phyloP scores from a whole-genome alignment of 1,139 yeast species.

The Pichia norvegensis region DNA sequence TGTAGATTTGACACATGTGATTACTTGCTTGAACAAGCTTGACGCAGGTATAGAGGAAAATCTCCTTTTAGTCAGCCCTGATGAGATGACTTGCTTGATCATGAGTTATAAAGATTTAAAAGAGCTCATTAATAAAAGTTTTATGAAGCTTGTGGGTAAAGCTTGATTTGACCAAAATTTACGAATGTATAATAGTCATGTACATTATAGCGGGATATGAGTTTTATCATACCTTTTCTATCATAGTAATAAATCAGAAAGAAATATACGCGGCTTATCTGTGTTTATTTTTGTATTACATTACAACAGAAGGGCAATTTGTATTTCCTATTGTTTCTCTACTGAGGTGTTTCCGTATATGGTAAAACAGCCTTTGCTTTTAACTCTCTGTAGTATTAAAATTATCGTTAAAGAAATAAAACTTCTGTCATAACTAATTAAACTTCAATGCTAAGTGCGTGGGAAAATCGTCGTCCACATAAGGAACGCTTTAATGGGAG shows the following conservation, averaged over 20 bases:
- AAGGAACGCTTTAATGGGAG: conserved; percentile 4
- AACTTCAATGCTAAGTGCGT: conserved; percentile 5
- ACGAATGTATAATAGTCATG: neutral
- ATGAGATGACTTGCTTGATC: conserved; percentile 74
- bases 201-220: neutral
- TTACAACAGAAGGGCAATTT: neutral
- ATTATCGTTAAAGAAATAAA: too few relatives aligned
- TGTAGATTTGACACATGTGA: conserved; percentile 75
- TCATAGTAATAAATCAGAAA: too few relatives aligned
- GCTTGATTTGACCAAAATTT: neutral
- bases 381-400: neutral
- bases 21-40: conserved; percentile 71
- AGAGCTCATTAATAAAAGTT: conserved; percentile 63
- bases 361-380: neutral
- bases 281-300: too few relatives aligned
- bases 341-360: neutral
- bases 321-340: too few relatives aligned
- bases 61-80: conserved; percentile 69
- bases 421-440: too few relatives aligned
- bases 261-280: neutral
- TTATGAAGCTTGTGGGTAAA: conserved; percentile 42
- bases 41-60: conserved; percentile 91
- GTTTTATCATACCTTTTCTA: too few relatives aligned
- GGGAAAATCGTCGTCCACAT: conserved; percentile 3
- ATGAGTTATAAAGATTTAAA: conserved; percentile 76